These are phyloP conservation scores for Alternaria triticimaculans DNA, from an alignment of 2,329 filamentous ascomycete genomes.

Conservation along the genomic window DNA sequence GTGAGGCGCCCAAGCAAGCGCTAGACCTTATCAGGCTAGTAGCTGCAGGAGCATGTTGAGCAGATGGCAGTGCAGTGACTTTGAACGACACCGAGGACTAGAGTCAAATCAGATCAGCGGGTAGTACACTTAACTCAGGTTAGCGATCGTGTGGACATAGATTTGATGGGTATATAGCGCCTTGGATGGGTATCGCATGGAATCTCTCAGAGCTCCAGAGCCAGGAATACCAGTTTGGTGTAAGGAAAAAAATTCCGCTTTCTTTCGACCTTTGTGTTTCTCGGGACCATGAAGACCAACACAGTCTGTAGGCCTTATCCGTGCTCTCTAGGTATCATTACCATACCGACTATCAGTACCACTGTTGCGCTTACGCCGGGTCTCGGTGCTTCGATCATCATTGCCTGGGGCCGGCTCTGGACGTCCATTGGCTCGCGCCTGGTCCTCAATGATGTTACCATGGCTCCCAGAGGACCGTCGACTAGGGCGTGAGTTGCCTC, in stretches of 20 bases:
- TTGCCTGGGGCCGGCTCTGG: background rate
- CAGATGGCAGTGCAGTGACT: background rate
- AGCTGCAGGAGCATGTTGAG: background rate
- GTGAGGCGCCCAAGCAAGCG: background rate
- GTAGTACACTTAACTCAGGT: background rate
- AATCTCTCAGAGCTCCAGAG: background rate
- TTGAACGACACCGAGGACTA: fast-evolving
- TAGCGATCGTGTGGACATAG: background rate
- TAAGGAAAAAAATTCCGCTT: background rate
- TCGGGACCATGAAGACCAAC: background rate
- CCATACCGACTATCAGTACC: background rate
- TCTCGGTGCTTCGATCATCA: background rate
- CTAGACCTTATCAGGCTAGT: background rate
- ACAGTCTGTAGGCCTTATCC: background rate
- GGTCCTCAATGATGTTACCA: background rate
- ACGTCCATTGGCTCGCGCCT: background rate
- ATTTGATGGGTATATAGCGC: background rate
- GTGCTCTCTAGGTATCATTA: background rate
- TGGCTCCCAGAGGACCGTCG: background rate
- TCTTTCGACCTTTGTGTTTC: background rate
- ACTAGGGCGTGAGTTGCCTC: background rate
- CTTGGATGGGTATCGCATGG: background rate
- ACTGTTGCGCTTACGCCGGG: background rate
- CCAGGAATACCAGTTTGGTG: background rate
- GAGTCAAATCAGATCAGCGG: background rate